Base-by-base conservation (phyloP, 805 yeast species). In the Starmerella sirachaensis region DNA sequence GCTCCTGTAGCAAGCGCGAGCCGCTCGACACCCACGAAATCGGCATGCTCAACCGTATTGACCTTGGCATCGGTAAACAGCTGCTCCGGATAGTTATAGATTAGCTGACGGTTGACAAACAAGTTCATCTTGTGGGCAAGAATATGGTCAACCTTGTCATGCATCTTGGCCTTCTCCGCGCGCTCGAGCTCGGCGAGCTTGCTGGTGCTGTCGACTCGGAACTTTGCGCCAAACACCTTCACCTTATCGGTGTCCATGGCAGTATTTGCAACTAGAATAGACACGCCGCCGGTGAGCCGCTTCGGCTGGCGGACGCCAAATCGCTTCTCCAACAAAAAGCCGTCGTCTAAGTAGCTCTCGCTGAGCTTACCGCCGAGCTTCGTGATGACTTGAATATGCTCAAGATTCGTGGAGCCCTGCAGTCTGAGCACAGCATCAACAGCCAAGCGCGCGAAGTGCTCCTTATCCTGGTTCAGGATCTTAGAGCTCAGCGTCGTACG, bases 81-180 rank as follows among this genome's bases (percentile, higher is more conserved):
- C 62, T 83, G 95, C 63, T 91, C 98, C 18, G 98, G 98, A 72
- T 88, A 91, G 65, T 91, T 96, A 63, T 91, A 91, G 55, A 91
- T 91, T 55, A 91, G 72, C 64, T 91, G 98, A 57, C 98, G 76
- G 66, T 91, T 91, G 51, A 91, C 85, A 59, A 91, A 91, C 52
- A 88, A 76, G 59, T 83, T 82, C 56, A 83, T 76, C 39, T 82
- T 81, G 58, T 83, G 93, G 49, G 76, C 76, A 57, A 84, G 74
- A 59, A 91, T 91, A 58, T 85, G 84, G 42, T 76, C 85, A 48
- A 91, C 84, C 61, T 91, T 91, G 38, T 59, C 65, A 61, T 75
- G 80, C 97, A 91, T 88, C 66, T 88, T 91, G 41, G 74, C 79
- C 62, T 78, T 80, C 65, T 91, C 98, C 21, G 95, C 95, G 56